Percentiles rank a stretch among this genome's conserved stretches.
Conservation (phyloP, 345 rosid genomes). For the Brassica juncea region DNA sequence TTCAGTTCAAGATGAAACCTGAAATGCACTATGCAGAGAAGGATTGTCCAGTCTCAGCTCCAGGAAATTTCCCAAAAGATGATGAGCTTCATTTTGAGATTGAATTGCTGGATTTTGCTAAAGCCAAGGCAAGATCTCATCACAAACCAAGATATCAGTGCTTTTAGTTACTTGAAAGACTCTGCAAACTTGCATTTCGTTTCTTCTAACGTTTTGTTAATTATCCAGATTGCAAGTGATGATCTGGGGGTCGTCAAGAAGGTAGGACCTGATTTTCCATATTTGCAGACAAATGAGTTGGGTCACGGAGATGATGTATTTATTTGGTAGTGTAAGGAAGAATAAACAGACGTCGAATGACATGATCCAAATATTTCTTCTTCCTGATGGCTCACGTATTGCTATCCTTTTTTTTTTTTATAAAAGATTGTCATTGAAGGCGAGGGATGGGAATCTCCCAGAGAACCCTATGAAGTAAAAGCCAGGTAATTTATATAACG, state of each 20-base stretch:
- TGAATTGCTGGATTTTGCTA: constrained; percentile 77
- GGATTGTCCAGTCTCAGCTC: constrained; percentile 76
- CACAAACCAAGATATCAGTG: not conserved
- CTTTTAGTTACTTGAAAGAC: not conserved
- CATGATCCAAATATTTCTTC: not conserved
- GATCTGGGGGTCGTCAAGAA: constrained; percentile 90
- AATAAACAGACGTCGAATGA: constrained; percentile 9
- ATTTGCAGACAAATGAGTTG: not conserved
- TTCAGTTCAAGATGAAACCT: constrained; percentile 95
- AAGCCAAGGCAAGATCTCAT: constrained; percentile 71
- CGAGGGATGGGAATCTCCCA: constrained; percentile 93
- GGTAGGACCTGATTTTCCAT: constrained; percentile 48
- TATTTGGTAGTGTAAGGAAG: constrained; percentile 13
- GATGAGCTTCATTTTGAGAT: constrained; percentile 97
- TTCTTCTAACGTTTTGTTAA: constrained; percentile 27
- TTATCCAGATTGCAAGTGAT: constrained; percentile 73
- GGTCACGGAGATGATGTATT: not conserved
- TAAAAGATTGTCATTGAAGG: constrained; percentile 78
- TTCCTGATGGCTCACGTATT: constrained; percentile 18
- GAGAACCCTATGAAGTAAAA: constrained; percentile 90
- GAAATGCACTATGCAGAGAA: constrained; percentile 90
- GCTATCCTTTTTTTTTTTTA: not conserved
- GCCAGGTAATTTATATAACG: constrained; percentile 55
- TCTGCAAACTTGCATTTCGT: constrained; percentile 1
- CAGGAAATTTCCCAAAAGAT: constrained; percentile 73